phyloP scores from a whole-genome alignment of 306 rosid species.

The Fagus sylvatica region DNA sequence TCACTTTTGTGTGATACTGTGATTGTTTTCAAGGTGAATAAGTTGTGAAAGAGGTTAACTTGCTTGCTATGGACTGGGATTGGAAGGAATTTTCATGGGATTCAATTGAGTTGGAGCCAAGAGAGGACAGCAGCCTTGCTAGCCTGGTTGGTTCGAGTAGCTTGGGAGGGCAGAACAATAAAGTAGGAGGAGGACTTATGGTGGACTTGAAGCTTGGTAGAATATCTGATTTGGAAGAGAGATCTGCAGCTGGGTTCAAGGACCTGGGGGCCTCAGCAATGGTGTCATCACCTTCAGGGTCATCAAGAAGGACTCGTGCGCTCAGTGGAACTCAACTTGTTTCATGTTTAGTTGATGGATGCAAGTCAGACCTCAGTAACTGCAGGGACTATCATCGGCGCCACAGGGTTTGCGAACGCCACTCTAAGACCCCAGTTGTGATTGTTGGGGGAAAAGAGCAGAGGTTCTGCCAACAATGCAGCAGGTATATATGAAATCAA shows the following conservation, averaged over 20 bases:
- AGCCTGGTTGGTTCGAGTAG: slow-evolving; percentile 26
- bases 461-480: slow-evolving; percentile 95
- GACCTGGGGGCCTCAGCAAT: slow-evolving; percentile 3
- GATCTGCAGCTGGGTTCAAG: slow-evolving; percentile 12
- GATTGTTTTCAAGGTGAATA: slow-evolving; percentile 14
- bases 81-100: slow-evolving; percentile 72
- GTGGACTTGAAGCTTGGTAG: slow-evolving; percentile 48
- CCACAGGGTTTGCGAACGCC: slow-evolving; percentile 81
- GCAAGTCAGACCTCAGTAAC: slow-evolving; percentile 70
- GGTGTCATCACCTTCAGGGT: slow-evolving; percentile 36
- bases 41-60: slow-evolving; percentile 37
- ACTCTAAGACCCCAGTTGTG: slow-evolving; percentile 78
- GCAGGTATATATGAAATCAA: slow-evolving; percentile 54
- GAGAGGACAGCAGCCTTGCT: slow-evolving; percentile 23
- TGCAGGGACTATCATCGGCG: slow-evolving; percentile 86
- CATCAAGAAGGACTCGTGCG: slow-evolving; percentile 52
- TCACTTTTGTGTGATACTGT: slow-evolving; percentile 14
- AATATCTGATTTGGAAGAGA: slow-evolving; percentile 30
- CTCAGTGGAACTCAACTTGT: slow-evolving; percentile 44
- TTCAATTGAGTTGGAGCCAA: slow-evolving; percentile 43
- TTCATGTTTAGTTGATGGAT: slow-evolving; percentile 78
- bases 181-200: slow-evolving; percentile 22
- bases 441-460: slow-evolving; percentile 64
- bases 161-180: slow-evolving; percentile 20
- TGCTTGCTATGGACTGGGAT: slow-evolving; percentile 79